Evolutionary conservation across 2,329 filamentous ascomycete species (phyloP).

Genomic region (Diplodia mutila): DNA sequence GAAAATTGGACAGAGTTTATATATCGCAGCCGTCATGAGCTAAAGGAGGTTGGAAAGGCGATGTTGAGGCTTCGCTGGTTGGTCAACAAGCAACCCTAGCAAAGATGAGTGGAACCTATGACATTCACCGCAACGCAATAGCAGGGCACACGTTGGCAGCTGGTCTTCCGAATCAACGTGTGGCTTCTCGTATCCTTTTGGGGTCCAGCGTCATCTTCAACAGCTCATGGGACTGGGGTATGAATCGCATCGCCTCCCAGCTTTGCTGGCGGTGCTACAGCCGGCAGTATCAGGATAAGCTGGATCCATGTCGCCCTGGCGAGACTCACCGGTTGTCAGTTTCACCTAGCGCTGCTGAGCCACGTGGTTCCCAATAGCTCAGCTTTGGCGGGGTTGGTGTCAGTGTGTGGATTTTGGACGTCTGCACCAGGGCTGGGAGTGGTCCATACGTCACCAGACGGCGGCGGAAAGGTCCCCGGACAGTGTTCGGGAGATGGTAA

Average conservation of each 20-base stretch:
- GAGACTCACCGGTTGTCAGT: not conserved
- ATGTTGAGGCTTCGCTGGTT: not conserved
- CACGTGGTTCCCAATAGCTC: slow-evolving; percentile 4
- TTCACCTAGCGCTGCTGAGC: not conserved
- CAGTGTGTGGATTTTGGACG: not conserved
- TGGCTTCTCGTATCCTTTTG: not conserved
- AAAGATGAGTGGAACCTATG: not conserved
- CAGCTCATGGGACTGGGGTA: not conserved
- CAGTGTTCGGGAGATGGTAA: slow-evolving; percentile 3
- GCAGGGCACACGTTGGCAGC: not conserved
- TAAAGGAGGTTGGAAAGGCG: not conserved
- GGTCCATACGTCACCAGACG: slow-evolving; percentile 15
- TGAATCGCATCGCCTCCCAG: not conserved
- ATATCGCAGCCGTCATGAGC: not conserved
- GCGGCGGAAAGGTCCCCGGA: not conserved
- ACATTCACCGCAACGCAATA: not conserved
- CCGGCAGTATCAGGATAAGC: not conserved
- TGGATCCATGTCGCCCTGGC: not conserved
- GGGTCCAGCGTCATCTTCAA: not conserved
- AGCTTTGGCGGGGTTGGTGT: not conserved
- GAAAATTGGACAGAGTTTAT: not conserved
- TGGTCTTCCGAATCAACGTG: not conserved
- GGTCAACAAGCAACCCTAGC: not conserved
- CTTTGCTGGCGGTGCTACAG: not conserved
- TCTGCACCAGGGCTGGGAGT: slow-evolving; percentile 1